Base-by-base conservation (phyloP, 2,329 filamentous ascomycete genomes). In the Grosmannia huntii region DNA sequence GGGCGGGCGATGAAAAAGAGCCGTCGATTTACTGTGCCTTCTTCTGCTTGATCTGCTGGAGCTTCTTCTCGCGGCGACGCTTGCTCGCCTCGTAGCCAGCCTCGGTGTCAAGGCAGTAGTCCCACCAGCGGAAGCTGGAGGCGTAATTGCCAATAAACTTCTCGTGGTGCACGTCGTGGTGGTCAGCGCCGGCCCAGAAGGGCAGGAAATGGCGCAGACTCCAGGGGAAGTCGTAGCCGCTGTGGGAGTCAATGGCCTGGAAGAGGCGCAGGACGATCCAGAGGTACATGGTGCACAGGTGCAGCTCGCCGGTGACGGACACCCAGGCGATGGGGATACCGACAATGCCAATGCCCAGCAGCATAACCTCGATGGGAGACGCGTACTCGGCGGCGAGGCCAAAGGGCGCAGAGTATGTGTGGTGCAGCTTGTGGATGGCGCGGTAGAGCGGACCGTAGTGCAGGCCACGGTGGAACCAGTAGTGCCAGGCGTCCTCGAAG, bases 81-180 rank as follows among this genome's bases (percentile, higher is more conserved):
- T 90, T 91, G 66, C 87, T 81, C 48, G 92, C 89, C 73, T 95
- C 92, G 44, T 89, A 83, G 57, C 89, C 90, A 63, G 89, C 89
- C 80, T 99, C 92, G 62, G 94, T 99, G 73, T 96, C 91, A 65
- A 97, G 80, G 66, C 85, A 72, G 72, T 87, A 95, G 76, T 99
- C 94, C 94, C 94, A 99, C 94, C 94, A 99, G 72, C 92, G 83
- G 84, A 99, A 99, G 78, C 89, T 95, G 70, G 90, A 96, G 56
- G 92, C 79, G 72, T 97, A 99, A 79, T 99, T 99, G 66, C 94
- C 94, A 63, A 99, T 90, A 76, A 99, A 99, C 71, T 90, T 90
- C 78, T 99, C 94, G 76, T 99, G 94, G 76, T 99, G 94, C 51
- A 90, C 78, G 69, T 99, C 94, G 76, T 99, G 94, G 76, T 97